A percentile compares a stretch with the other conserved stretches of the same genome.
phyloP scores from a whole-genome alignment of 2,329 filamentous ascomycete species.

The Thermomyces lanuginosus region DNA sequence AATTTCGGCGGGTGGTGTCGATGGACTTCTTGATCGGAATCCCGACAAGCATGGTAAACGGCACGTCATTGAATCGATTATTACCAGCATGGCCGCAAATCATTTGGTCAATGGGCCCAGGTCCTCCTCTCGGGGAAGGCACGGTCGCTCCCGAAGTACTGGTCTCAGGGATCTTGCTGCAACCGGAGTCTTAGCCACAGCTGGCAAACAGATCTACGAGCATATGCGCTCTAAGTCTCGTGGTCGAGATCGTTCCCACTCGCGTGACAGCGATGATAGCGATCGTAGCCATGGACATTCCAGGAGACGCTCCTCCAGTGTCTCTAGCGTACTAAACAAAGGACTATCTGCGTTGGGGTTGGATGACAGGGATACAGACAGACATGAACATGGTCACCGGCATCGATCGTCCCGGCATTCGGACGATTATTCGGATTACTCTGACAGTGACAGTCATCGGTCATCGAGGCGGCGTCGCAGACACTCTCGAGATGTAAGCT shows the following conservation, averaged over 20 bases:
- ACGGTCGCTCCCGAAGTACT: conserved; percentile 26
- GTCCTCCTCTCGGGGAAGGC: conserved; percentile 52
- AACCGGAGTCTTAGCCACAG: conserved; percentile 30
- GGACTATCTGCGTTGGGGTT: conserved; percentile 31
- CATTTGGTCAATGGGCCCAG: conserved; percentile 68
- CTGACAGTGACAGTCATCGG: conserved; percentile 21
- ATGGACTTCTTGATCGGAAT: conserved; percentile 53
- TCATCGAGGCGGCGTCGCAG: conserved; percentile 16
- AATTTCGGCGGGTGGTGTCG: conserved; percentile 67
- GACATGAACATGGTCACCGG: conserved; percentile 16
- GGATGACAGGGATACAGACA: conserved; percentile 18
- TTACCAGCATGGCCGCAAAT: conserved; percentile 76
- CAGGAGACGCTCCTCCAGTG: conserved; percentile 30
- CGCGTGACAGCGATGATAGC: conserved; percentile 33
- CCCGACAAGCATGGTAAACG: conserved; percentile 60
- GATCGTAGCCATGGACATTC: conserved; percentile 27
- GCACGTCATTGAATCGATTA: conserved; percentile 68
- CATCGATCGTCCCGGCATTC: conserved; percentile 16
- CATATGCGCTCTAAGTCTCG: conserved; percentile 28
- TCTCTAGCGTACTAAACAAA: conserved; percentile 29
- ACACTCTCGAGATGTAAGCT: conserved; percentile 31
- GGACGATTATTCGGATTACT: conserved; percentile 28
- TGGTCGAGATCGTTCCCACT: conserved; percentile 29
- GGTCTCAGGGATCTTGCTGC: conserved; percentile 29
- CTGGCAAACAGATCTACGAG: conserved; percentile 31